A percentile compares a stretch with the other conserved stretches of the same genome.
Evolutionary conservation across 2,329 filamentous ascomycete genomes (phyloP).

Genomic region (Epichloe festucae): DNA sequence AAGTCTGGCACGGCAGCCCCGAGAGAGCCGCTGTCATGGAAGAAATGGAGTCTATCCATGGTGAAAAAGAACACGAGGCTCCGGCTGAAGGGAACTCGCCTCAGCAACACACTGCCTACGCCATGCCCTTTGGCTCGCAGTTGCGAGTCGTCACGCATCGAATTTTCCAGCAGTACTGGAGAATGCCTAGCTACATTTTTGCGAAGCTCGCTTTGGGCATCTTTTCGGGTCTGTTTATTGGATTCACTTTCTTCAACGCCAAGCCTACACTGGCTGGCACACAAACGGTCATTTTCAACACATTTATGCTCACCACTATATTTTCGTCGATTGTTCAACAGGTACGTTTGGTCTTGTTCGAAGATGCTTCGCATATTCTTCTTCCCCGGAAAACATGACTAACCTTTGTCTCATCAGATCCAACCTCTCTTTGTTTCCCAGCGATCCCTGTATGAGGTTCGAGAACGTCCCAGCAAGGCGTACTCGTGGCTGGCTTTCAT

Average conservation of each 20-base stretch:
- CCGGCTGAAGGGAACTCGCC: constrained; percentile 8
- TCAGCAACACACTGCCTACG: constrained; percentile 50
- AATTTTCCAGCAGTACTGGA: constrained; percentile 76
- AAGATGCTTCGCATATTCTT: too few species aligned
- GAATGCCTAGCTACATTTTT: constrained; percentile 66
- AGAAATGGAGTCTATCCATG: constrained; percentile 52
- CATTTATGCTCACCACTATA: constrained; percentile 66
- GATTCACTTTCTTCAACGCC: constrained; percentile 53
- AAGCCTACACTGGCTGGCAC: constrained; percentile 51
- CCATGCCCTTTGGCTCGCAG: constrained; percentile 58
- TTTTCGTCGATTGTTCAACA: constrained; percentile 59
- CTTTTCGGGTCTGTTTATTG: constrained; percentile 56
- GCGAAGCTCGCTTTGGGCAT: constrained; percentile 52
- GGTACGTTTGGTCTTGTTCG: constrained; percentile 9
- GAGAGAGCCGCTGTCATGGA: constrained; percentile 38
- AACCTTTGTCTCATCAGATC: not conserved
- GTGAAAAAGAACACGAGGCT: constrained; percentile 23
- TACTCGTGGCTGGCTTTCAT: constrained; percentile 69
- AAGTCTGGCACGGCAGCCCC: constrained; percentile 45
- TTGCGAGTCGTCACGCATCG: constrained; percentile 50
- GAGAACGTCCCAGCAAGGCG: constrained; percentile 59
- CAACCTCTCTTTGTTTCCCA: constrained; percentile 69
- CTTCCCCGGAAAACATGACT: not conserved
- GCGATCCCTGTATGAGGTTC: constrained; percentile 62
- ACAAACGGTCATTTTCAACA: constrained; percentile 60